Conservation (phyloP, 179 eudicot genomes). For the Nepenthes alata region DNA sequence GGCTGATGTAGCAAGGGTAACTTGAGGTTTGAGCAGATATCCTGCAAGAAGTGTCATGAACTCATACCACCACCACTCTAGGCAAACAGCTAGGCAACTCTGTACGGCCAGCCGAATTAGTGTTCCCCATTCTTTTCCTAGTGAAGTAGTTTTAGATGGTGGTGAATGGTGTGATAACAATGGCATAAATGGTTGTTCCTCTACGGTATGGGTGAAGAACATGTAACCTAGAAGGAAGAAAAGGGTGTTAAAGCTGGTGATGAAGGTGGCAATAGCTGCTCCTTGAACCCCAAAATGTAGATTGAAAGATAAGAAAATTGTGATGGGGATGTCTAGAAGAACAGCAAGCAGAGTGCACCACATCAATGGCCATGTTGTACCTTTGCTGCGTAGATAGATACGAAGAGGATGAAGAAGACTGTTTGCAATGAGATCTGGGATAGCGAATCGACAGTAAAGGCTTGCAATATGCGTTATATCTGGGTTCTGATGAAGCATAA, state of each 20-base stretch:
- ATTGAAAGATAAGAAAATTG: conserved; percentile 42
- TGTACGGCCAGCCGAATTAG: conserved; percentile 61
- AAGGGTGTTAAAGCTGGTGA: conserved; percentile 46
- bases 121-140: conserved; percentile 46
- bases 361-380: conserved; percentile 67
- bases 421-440: conserved; percentile 74
- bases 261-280: conserved; percentile 45
- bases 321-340: conserved; percentile 52
- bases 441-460: conserved; percentile 53
- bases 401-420: conserved; percentile 81
- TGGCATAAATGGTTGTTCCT: conserved; percentile 22
- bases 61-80: conserved; percentile 98
- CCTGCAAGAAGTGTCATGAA: conserved; percentile 84
- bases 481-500: conserved; percentile 52
- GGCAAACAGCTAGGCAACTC: conserved; percentile 65
- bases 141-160: conserved; percentile 16
- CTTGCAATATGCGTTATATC: conserved; percentile 55
- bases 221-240: conserved; percentile 42
- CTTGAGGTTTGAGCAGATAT: conserved; percentile 54
- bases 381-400: conserved; percentile 64
- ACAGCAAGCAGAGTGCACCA: conserved; percentile 60
- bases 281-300: conserved; percentile 58
- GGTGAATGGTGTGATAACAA: conserved; percentile 18
- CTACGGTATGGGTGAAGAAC: conserved; percentile 19
- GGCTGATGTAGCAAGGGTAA: conserved; percentile 71